A percentile compares a stretch with the other conserved stretches of the same genome.
Conservation (phyloP, 148 eudicot species). For the Euryodendron excelsum region DNA sequence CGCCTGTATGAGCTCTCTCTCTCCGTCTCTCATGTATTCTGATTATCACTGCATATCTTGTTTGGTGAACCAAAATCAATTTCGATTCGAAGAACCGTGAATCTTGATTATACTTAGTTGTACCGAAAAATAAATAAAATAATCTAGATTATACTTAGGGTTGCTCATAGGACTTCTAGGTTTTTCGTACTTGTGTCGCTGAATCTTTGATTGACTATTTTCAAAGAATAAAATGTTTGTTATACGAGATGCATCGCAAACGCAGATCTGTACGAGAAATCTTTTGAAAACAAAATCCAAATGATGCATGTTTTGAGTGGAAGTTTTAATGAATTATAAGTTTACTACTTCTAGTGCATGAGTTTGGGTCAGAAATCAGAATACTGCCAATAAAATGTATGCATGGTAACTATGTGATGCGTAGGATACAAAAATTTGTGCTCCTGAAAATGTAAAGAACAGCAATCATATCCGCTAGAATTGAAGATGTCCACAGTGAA, state of each 20-base stretch:
- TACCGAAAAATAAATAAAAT: no score
- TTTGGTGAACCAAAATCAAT: constrained; percentile 5
- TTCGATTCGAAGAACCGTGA: not conserved
- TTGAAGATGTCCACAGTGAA: not conserved
- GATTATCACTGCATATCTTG: no score
- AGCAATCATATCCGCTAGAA: not conserved
- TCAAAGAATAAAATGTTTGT: not conserved
- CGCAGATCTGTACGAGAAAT: no score
- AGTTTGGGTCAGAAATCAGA: not conserved
- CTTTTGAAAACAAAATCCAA: no score
- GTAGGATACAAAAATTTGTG: not conserved
- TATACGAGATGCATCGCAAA: not conserved
- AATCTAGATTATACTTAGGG: not conserved
- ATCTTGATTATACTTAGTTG: no score
- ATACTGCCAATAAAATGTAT: not conserved
- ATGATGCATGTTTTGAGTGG: no score
- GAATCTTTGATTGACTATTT: not conserved
- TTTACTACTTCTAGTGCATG: not conserved
- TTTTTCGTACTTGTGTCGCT: not conserved
- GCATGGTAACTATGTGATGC: not conserved
- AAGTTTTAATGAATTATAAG: not conserved
- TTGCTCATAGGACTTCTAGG: not conserved
- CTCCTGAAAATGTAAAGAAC: not conserved
- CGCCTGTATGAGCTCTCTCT: constrained; percentile 9
- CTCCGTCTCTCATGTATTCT: not conserved